Evolutionary conservation across 2,329 filamentous ascomycete species (phyloP), one percentile per base, ranked within the genome.

Genomic region (Sclerotinia spermophila): DNA sequence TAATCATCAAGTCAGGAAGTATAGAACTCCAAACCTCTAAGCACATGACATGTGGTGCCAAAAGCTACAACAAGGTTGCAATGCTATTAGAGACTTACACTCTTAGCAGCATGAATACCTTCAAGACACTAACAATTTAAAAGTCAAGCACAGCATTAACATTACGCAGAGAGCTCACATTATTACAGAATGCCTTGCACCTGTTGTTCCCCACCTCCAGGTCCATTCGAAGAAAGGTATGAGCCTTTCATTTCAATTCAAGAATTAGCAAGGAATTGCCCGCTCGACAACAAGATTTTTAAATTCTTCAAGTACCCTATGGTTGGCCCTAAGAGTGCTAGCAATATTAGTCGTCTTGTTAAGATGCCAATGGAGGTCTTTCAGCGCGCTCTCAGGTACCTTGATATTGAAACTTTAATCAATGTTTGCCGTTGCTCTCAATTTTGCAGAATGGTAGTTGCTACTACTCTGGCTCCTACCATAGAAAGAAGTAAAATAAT

Each of bases 281-380:
- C 10, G 19, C 53, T 61, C 7, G 66, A 68, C 21, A 30, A n/a
- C 13, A 60, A 35, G 17, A 61, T 15, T 21, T 19, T 6, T 19
- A 53, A 51, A 51, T 51, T 8, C 21, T 48, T 61, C n/a, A 38
- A 4, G 38, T 11, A 33, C 48, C 17, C 24, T 11, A 68, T 33
- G 44, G 1, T 58, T 24, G 5, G 33, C 3, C 5, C 30, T 5
- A 17, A 60, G 11, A 62, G n/a, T 17, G 13, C 44, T 17, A 17
- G n/a, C 51, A 19, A 38, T 5, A 30, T 11, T 19, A 44, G 67
- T 8, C 44, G 33, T 21, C 44, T 68, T 27, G 3, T 61, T 24
- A 68, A 48, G 17, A 27, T 68, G 6, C 44, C 56, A n/a, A 38
- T 30, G n/a, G 67, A 68, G 10, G 21, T 60, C n/a, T n/a, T 68